Base-by-base conservation (phyloP, 805 yeast genomes). In the Limtongia smithiae region DNA sequence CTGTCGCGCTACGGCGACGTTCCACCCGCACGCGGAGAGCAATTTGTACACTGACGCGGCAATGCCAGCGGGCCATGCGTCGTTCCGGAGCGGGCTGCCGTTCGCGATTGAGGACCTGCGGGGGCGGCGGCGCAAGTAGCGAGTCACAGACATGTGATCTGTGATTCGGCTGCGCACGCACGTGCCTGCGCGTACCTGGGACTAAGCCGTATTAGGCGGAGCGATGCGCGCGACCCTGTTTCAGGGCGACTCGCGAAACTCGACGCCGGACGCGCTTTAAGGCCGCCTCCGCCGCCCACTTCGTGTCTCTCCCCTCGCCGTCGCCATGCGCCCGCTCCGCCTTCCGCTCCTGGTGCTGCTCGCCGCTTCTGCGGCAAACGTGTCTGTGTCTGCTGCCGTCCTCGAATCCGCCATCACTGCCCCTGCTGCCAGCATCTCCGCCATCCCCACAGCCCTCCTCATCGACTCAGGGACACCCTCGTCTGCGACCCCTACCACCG, bases 21-120 rank as follows among this genome's bases (percentile, higher is more conserved):
- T 81, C 65, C 87, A 81, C 63, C 85, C 83, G 1, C 86, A 82
- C 60, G 68, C 71, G 14, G 82, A 79, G 50, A 56, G 60, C 0
- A 63, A 75, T 45, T 56, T 81, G 8, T 81, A 81, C 62, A 76
- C 70, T 36, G 67, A 67, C 25, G 79, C 82, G 43, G 68, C 68
- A 38, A 64, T 62, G 37, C 68, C 68, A 2, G 57, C 58, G 11
- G 82, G 83, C 1, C 83, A 80, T 63, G 82, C 78, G 32, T 65
- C 72, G 2, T 59, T 74, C 21, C 70, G 69, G 44, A 60, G 61
- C 11, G 76, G 72, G 1, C 57, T 80, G 30, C 80, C 81, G 1
- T 77, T 77, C 57, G 64, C 69, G 20, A 63, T 72, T 3, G 70
- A 70, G 31, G 86, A 81, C 62, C 59, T 81, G 52, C 66, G 85